Evolutionary conservation across 345 rosid species (phyloP).

Genomic region (Orychophragmus violaceus): DNA sequence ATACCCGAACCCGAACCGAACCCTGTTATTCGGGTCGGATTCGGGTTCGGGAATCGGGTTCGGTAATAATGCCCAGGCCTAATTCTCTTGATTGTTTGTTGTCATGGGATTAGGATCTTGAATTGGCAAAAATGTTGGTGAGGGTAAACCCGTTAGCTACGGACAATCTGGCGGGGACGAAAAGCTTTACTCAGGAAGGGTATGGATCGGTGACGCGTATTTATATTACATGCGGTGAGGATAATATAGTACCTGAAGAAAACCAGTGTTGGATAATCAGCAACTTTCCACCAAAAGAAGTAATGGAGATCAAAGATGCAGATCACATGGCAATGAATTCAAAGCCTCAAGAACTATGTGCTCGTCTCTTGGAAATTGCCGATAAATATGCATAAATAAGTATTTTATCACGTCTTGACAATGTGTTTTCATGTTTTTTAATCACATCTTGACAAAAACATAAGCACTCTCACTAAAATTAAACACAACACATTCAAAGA

Average conservation of each 20-base stretch:
- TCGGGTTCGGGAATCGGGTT: too few species aligned
- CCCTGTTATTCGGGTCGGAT: too few species aligned
- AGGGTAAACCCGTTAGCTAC: neutral
- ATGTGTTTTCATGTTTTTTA: neutral
- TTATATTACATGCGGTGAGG: slow-evolving; percentile 7
- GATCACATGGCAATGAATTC: slow-evolving; percentile 42
- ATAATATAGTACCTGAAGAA: neutral
- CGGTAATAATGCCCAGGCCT: too few species aligned
- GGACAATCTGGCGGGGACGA: neutral
- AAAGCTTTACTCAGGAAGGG: neutral
- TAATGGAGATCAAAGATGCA: slow-evolving; percentile 25
- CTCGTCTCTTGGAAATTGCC: slow-evolving; percentile 13
- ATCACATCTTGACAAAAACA: slow-evolving; percentile 5
- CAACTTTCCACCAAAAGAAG: slow-evolving; percentile 20
- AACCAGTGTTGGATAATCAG: slow-evolving; percentile 29
- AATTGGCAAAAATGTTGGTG: neutral
- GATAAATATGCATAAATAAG: neutral
- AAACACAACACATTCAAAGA: neutral
- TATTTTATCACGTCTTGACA: neutral
- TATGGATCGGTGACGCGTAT: neutral
- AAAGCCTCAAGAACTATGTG: slow-evolving; percentile 28
- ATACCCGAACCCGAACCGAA: too few species aligned
- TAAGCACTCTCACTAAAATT: slow-evolving; percentile 1
- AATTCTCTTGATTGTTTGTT: too few species aligned
- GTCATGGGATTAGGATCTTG: neutral